Evolutionary conservation across 2,329 filamentous ascomycete genomes (phyloP).

Genomic region (Ramularia endophylla): DNA sequence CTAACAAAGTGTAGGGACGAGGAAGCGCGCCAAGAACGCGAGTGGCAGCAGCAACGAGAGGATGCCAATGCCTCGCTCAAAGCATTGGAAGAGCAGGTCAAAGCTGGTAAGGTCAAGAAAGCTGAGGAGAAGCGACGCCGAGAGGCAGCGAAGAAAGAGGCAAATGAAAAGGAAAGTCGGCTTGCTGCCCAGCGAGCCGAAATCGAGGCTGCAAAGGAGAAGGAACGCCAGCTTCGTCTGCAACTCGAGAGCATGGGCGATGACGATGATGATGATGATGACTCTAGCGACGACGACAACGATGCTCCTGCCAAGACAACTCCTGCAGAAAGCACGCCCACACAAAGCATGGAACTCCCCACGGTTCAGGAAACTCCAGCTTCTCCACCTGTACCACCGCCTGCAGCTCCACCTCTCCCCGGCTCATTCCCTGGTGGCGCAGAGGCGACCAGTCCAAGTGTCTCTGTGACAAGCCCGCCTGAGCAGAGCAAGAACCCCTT

Average conservation of each 20-base stretch:
- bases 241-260: slow-evolving; percentile 77
- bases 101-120: slow-evolving; percentile 89
- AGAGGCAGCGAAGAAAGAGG: slow-evolving; percentile 78
- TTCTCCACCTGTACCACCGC: slow-evolving; percentile 20
- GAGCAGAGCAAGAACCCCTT: slow-evolving; percentile 91
- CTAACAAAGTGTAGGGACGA: slow-evolving; percentile 55
- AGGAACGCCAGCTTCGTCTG: slow-evolving; percentile 80
- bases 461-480: slow-evolving; percentile 42
- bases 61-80: slow-evolving; percentile 76
- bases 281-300: slow-evolving; percentile 62
- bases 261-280: slow-evolving; percentile 56
- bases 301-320: slow-evolving; percentile 72
- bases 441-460: slow-evolving; percentile 12
- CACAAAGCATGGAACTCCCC: slow-evolving; percentile 50
- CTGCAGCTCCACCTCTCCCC: slow-evolving; percentile 19
- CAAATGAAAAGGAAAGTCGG: slow-evolving; percentile 81
- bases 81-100: slow-evolving; percentile 89
- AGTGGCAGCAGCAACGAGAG: slow-evolving; percentile 71
- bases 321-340: slow-evolving; percentile 54
- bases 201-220: slow-evolving; percentile 83
- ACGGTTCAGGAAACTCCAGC: slow-evolving; percentile 45
- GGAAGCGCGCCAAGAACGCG: slow-evolving; percentile 69
- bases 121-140: slow-evolving; percentile 91
- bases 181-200: slow-evolving; percentile 82
- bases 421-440: slow-evolving; percentile 1